These are phyloP conservation scores for Pythium brachiatum DNA, from an alignment of 352 stramenopile genomes.

Conservation along the genomic window DNA sequence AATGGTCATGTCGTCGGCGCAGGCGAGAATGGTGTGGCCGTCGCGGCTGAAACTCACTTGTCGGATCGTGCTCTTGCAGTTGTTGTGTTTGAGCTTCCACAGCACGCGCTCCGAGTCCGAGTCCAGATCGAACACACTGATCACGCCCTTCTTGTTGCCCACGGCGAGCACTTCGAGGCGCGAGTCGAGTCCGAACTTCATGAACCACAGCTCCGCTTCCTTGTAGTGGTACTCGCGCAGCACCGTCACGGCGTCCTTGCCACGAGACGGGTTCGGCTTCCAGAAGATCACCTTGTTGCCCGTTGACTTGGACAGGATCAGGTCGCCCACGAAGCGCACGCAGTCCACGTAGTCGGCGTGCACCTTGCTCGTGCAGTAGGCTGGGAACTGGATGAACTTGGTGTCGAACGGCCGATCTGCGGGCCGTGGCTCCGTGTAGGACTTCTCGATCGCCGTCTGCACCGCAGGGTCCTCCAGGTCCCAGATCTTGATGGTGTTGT, in stretches of 20 bases:
- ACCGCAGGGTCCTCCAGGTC: slow-evolving; percentile 75
- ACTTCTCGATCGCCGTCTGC: slow-evolving; percentile 70
- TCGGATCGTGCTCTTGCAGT: slow-evolving; percentile 75
- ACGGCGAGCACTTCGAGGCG: slow-evolving; percentile 75
- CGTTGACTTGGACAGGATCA: slow-evolving; percentile 82
- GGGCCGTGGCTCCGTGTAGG: slow-evolving; percentile 65
- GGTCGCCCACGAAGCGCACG: slow-evolving; percentile 72
- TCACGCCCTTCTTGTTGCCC: slow-evolving; percentile 78
- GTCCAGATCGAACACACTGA: slow-evolving; percentile 80
- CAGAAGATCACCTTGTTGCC: slow-evolving; percentile 91
- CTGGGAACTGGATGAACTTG: slow-evolving; percentile 88
- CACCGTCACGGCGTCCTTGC: slow-evolving; percentile 78
- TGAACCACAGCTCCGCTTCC: slow-evolving; percentile 84
- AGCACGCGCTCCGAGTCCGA: slow-evolving; percentile 62
- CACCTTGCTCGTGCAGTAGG: slow-evolving; percentile 90
- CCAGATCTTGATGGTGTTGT: slow-evolving; percentile 96
- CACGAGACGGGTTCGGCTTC: slow-evolving; percentile 84
- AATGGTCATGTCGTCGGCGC: slow-evolving; percentile 70
- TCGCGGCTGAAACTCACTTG: slow-evolving; percentile 79
- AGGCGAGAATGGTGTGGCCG: slow-evolving; percentile 65
- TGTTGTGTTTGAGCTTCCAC: slow-evolving; percentile 71
- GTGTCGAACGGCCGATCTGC: slow-evolving; percentile 72
- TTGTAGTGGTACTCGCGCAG: slow-evolving; percentile 82
- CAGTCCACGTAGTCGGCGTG: slow-evolving; percentile 92
- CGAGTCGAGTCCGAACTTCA: slow-evolving; percentile 81